A percentile compares a stretch with the other conserved stretches of the same genome.
These are phyloP conservation scores for Pseudogymnoascus sp. DNA, from an alignment of 2,329 filamentous ascomycete genomes.

Conservation along the genomic window DNA sequence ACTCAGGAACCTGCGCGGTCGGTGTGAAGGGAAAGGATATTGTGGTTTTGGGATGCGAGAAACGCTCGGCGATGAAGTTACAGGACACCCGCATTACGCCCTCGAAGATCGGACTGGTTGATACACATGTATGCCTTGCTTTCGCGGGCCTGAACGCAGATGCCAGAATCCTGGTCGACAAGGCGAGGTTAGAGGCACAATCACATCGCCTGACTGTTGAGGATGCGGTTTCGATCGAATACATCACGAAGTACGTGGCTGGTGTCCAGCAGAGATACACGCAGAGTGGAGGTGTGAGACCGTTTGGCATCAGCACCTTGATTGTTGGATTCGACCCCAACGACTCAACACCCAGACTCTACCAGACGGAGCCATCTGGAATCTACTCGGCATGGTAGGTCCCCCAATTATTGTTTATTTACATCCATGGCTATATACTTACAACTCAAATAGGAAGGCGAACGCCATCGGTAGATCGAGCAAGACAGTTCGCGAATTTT, in stretches of 20 bases:
- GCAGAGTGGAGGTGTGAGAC: constrained; percentile 93
- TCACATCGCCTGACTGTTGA: constrained; percentile 95
- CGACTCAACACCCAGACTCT: constrained; percentile 80
- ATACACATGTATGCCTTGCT: constrained; percentile 92
- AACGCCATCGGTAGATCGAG: constrained; percentile 97
- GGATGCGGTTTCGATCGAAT: constrained; percentile 95
- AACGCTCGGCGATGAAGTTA: constrained; percentile 97
- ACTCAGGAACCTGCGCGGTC: constrained; percentile 86
- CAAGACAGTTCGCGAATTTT: constrained; percentile 98
- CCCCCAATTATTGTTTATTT: neutral
- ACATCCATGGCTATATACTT: constrained; percentile 8
- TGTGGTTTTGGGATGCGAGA: constrained; percentile 95
- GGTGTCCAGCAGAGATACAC: constrained; percentile 98
- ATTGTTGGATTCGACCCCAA: constrained; percentile 98
- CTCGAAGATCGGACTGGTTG: constrained; percentile 94
- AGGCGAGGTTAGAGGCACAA: constrained; percentile 93
- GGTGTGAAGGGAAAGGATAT: constrained; percentile 93
- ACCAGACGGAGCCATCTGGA: constrained; percentile 98
- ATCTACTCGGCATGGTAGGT: constrained; percentile 97
- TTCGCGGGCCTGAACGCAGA: constrained; percentile 97
- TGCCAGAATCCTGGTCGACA: constrained; percentile 95
- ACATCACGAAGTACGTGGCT: constrained; percentile 98
- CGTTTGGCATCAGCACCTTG: constrained; percentile 97
- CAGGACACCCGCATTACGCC: constrained; percentile 99
- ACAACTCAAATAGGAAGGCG: constrained; percentile 68